These are phyloP conservation scores for Vachellia pachyceras DNA, from an alignment of 306 rosid genomes.

Conservation along the genomic window DNA sequence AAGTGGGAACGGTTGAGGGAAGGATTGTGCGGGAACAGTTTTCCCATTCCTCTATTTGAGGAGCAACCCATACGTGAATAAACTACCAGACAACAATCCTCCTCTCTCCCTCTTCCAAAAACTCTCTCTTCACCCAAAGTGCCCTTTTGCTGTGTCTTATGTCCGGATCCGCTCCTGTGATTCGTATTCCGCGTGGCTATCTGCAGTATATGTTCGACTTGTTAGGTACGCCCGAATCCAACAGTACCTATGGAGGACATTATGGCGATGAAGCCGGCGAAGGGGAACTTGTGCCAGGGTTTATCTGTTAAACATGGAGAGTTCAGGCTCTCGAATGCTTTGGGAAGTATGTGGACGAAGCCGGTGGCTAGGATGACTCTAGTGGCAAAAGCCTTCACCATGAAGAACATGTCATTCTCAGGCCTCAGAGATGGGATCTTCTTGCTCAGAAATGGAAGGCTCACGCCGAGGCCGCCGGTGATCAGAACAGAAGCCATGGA, in stretches of 20 bases:
- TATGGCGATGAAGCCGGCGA: slow-evolving; percentile 72
- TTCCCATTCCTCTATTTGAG: too few relatives aligned
- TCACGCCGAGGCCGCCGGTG: slow-evolving; percentile 71
- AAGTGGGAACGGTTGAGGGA: too few relatives aligned
- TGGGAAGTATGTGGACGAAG: slow-evolving; percentile 76
- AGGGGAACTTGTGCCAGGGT: slow-evolving; percentile 70
- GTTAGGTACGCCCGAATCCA: too few relatives aligned
- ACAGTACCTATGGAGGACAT: slow-evolving; percentile 66
- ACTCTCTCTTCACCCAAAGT: too few relatives aligned
- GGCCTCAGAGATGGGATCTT: slow-evolving; percentile 57
- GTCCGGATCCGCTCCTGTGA: too few relatives aligned
- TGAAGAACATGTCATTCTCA: slow-evolving; percentile 60
- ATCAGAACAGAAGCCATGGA: slow-evolving; percentile 69
- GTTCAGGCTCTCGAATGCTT: slow-evolving; percentile 57
- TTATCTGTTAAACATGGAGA: slow-evolving; percentile 60
- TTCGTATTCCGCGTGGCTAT: too few relatives aligned
- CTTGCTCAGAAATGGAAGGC: slow-evolving; percentile 64
- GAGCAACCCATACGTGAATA: too few relatives aligned
- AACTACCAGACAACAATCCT: too few relatives aligned
- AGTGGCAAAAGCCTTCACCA: slow-evolving; percentile 77
- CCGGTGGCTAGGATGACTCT: slow-evolving; percentile 73
- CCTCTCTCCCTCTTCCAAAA: too few relatives aligned
- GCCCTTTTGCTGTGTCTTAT: too few relatives aligned
- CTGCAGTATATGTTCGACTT: too few relatives aligned
- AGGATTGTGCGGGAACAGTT: too few relatives aligned